phyloP scores from a whole-genome alignment of 129 eudicot genomes.

The Centaurea solstitialis region DNA sequence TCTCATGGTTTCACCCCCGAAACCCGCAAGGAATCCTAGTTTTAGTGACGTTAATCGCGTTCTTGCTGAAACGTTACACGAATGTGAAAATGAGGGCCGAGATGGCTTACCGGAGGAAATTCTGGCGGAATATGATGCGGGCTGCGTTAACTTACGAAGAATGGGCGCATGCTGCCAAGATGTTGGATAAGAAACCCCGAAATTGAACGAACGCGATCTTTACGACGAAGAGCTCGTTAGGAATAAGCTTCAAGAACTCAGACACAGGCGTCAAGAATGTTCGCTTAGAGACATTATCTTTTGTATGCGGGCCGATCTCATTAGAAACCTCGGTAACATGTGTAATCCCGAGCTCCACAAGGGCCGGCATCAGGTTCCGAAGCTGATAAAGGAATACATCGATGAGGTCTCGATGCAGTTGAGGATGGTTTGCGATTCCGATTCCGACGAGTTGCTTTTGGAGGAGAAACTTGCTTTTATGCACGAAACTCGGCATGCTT shows the following conservation, averaged over 20 bases:
- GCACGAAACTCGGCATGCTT: slow-evolving; percentile 98
- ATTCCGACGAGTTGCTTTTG: slow-evolving; percentile 81
- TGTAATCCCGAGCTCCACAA: slow-evolving; percentile 96
- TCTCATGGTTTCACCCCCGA: slow-evolving; percentile 91
- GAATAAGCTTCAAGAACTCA: slow-evolving; percentile 79
- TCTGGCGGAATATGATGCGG: slow-evolving; percentile 97
- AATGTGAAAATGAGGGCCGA: slow-evolving; percentile 79
- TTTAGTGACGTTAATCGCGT: slow-evolving; percentile 72
- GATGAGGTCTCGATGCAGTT: slow-evolving; percentile 87
- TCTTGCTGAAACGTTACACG: slow-evolving; percentile 77
- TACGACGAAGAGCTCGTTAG: slow-evolving; percentile 88
- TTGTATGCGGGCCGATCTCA: slow-evolving; percentile 89
- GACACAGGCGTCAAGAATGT: slow-evolving; percentile 84
- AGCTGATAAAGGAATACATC: slow-evolving; percentile 79
- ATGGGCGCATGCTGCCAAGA: slow-evolving; percentile 99
- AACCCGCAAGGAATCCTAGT: slow-evolving; percentile 93
- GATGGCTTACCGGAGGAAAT: slow-evolving; percentile 86
- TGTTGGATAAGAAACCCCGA: slow-evolving; percentile 87
- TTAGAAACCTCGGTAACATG: slow-evolving; percentile 95
- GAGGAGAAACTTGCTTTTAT: slow-evolving; percentile 97
- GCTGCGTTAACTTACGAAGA: slow-evolving; percentile 88
- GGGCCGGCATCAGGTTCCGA: slow-evolving; percentile 91
- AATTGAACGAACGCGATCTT: slow-evolving; percentile 65
- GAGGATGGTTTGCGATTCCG: slow-evolving; percentile 92
- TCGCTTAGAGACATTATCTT: slow-evolving; percentile 88